Percentiles rank a stretch among this genome's conserved stretches.
Conservation (phyloP, 345 rosid genomes). For the Dimocarpus longan region DNA sequence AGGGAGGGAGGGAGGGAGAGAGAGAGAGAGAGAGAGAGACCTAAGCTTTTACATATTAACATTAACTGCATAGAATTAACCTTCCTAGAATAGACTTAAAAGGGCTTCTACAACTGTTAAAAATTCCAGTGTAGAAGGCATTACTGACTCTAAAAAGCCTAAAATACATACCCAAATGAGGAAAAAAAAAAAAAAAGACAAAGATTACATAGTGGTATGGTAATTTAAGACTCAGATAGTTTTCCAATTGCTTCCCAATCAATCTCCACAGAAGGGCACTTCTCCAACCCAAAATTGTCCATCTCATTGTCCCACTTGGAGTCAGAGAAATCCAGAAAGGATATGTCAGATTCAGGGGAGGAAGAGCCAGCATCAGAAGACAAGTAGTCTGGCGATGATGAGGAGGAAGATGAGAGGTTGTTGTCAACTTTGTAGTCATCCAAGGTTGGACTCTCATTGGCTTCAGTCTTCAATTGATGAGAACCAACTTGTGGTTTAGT, state of each 20-base stretch:
- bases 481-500: constrained; percentile 17
- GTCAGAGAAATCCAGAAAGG: constrained; percentile 53
- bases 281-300: constrained; percentile 56
- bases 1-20: background rate
- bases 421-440: constrained; percentile 36
- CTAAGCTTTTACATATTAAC: constrained; percentile 25
- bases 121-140: constrained; percentile 59
- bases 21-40: background rate
- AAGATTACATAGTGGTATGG: constrained; percentile 9
- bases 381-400: constrained; percentile 32
- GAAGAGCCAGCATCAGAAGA: constrained; percentile 52
- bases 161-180: background rate
- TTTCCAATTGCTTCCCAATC: constrained; percentile 80
- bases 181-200: background rate
- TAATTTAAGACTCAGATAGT: constrained; percentile 39
- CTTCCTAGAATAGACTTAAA: constrained; percentile 22
- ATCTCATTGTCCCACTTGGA: constrained; percentile 41
- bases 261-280: constrained; percentile 81
- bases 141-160: constrained; percentile 20
- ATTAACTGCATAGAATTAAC: background rate
- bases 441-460: constrained; percentile 25
- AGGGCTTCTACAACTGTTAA: constrained; percentile 53
- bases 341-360: constrained; percentile 66
- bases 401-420: constrained; percentile 21
- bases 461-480: constrained; percentile 21